Evolutionary conservation across 2,329 filamentous ascomycete genomes (phyloP).

Genomic region (Orbilia brochopaga): DNA sequence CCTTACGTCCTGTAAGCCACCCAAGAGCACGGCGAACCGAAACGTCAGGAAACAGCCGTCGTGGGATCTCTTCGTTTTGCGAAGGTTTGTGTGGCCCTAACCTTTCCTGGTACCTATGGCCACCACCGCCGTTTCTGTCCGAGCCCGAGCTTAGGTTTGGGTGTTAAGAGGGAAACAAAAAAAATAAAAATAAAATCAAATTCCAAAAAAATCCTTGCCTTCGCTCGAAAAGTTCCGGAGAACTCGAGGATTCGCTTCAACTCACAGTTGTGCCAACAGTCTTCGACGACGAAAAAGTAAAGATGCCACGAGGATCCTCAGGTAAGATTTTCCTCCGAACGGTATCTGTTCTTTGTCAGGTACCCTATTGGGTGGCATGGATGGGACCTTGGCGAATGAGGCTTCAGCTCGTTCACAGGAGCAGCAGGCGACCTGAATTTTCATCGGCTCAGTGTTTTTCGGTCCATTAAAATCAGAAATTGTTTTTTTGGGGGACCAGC

Average conservation of each 20-base stretch:
- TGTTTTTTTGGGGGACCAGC: slow-evolving; percentile 48
- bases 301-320: slow-evolving; percentile 31
- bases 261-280: slow-evolving; percentile 24
- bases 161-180: background rate
- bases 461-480: slow-evolving; percentile 44
- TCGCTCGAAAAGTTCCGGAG: slow-evolving; percentile 21
- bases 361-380: slow-evolving; percentile 46
- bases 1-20: slow-evolving; percentile 41
- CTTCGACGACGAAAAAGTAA: slow-evolving; percentile 36
- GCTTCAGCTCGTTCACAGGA: slow-evolving; percentile 45
- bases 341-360: slow-evolving; percentile 44
- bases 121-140: slow-evolving; percentile 33
- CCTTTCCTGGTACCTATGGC: slow-evolving; percentile 28
- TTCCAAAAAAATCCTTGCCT: slow-evolving; percentile 16
- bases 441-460: slow-evolving; percentile 47
- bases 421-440: slow-evolving; percentile 44
- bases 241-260: slow-evolving; percentile 32
- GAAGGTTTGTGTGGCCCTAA: slow-evolving; percentile 16
- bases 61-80: slow-evolving; percentile 28
- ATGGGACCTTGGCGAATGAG: slow-evolving; percentile 49
- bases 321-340: slow-evolving; percentile 45
- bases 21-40: slow-evolving; percentile 26
- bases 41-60: slow-evolving; percentile 31
- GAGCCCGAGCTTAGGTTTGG: slow-evolving; percentile 17
- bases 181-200: background rate